Evolutionary conservation across 495 filamentous ascomycete genomes (phyloP).

Genomic region (Aspergillus haitiensis): DNA sequence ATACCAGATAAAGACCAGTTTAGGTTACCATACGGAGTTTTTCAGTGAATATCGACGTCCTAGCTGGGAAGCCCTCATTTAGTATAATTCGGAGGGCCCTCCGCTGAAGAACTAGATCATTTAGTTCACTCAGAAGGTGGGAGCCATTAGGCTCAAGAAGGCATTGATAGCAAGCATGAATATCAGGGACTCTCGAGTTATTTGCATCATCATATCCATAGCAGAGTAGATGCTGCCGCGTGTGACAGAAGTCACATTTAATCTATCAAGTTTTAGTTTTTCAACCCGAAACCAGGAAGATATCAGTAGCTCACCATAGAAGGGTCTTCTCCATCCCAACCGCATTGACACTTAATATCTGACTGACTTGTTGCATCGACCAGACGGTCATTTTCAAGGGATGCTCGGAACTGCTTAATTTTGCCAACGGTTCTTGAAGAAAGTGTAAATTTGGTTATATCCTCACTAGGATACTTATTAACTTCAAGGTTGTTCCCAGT

Average conservation of each 20-base stretch:
- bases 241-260: slow-evolving; percentile 47
- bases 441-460: slow-evolving; percentile 10
- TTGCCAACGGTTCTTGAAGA: slow-evolving; percentile 11
- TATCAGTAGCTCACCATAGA: slow-evolving; percentile 38
- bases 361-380: background rate
- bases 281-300: background rate
- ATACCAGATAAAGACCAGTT: background rate
- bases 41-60: slow-evolving; percentile 24
- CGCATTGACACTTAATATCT: slow-evolving; percentile 44
- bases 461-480: background rate
- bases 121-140: slow-evolving; percentile 33
- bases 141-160: slow-evolving; percentile 41
- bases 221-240: slow-evolving; percentile 50
- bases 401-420: slow-evolving; percentile 16
- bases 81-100: slow-evolving; percentile 31
- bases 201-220: slow-evolving; percentile 41
- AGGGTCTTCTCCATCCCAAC: slow-evolving; percentile 38
- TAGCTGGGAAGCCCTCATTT: slow-evolving; percentile 29
- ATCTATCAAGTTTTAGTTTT: slow-evolving; percentile 33
- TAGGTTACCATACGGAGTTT: slow-evolving; percentile 30
- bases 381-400: no score
- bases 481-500: background rate
- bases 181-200: slow-evolving; percentile 33
- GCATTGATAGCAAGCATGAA: slow-evolving; percentile 53
- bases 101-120: slow-evolving; percentile 35